Evolutionary conservation across 768 basidiomycete species (phyloP), one percentile per base, ranked within the genome.

Genomic region (Trametes sanguinea): DNA sequence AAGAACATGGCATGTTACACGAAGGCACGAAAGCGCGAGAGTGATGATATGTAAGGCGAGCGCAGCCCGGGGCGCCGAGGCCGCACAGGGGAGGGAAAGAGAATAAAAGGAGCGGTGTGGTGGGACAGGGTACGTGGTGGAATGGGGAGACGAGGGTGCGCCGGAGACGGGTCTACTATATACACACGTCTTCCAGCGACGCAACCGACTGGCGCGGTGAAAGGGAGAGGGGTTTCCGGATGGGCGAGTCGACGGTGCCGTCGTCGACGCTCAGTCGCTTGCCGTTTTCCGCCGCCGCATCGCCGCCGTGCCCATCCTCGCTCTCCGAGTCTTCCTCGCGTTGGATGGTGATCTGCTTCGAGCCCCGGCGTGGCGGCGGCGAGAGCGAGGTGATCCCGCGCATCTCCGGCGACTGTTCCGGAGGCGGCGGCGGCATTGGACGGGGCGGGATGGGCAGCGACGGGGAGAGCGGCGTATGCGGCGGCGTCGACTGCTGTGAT

Each of bases 341-440:
- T 39, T 45, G 48, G 43, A 57, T 43, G 16, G 76, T 68, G 55
- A 82, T 73, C 58, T 82, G 79, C 61, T 79, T 82, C 27, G 85
- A 87, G 42, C 81, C 78, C 33, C 83, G 80, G 42, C 88, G 83
- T 29, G 87, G 88, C 1, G 87, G 86, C 5, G 87, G 87, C 6
- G 85, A 83, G 33, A 89, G 74, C 9, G 87, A 77, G 35, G 77
- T 77, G 61, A 82, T 75, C 62, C 78, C 81, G 56, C 64, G 76
- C 53, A 65, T 71, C 51, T 68, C 73, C 54, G 68, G 72, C 48
- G 64, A 68, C 44, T 63, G 72, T 39, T 67, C 67, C 22, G 67
- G 72, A 8, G 76, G 75, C 40, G 51, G 62, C 17, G 66, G 62
- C 5, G 60, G 67, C 8, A 62, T 37, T 6, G 35, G 64, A 16